Evolutionary conservation across 2,329 filamentous ascomycete species (phyloP).

Genomic region (Ophiostoma tasmaniense): DNA sequence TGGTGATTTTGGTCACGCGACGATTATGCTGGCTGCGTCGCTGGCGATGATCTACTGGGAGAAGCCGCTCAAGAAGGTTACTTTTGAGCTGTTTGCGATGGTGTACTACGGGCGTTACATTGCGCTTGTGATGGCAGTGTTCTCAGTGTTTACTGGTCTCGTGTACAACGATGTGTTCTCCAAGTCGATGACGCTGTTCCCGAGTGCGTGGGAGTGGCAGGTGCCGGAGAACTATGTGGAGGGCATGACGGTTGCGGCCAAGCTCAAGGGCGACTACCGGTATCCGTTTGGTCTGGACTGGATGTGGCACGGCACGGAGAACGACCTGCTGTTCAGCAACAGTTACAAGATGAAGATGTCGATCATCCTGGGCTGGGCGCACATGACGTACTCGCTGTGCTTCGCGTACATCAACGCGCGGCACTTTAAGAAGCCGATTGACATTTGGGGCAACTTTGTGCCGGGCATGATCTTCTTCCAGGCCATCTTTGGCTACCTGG

Average conservation of each 20-base stretch:
- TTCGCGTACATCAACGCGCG: conserved; percentile 87
- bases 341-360: conserved; percentile 99
- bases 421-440: conserved; percentile 89
- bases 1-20: conserved; percentile 89
- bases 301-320: conserved; percentile 94
- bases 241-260: conserved; percentile 52
- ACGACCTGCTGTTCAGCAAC: conserved; percentile 92
- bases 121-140: conserved; percentile 94
- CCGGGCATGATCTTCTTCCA: conserved; percentile 99
- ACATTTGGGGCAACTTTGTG: conserved; percentile 95
- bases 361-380: conserved; percentile 91
- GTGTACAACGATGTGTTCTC: conserved; percentile 99
- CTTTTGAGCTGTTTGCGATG: conserved; percentile 93
- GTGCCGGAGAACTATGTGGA: conserved; percentile 58
- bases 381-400: conserved; percentile 98
- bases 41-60: conserved; percentile 95
- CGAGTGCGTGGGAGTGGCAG: conserved; percentile 78
- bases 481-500: conserved; percentile 93
- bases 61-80: conserved; percentile 82
- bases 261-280: conserved; percentile 63
- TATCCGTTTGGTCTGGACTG: conserved; percentile 95
- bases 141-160: conserved; percentile 93
- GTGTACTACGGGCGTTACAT: conserved; percentile 98
- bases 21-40: conserved; percentile 78
- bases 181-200: conserved; percentile 79